phyloP scores from a whole-genome alignment of 768 basidiomycete genomes.

The Boletus pseudo-olivaceus region DNA sequence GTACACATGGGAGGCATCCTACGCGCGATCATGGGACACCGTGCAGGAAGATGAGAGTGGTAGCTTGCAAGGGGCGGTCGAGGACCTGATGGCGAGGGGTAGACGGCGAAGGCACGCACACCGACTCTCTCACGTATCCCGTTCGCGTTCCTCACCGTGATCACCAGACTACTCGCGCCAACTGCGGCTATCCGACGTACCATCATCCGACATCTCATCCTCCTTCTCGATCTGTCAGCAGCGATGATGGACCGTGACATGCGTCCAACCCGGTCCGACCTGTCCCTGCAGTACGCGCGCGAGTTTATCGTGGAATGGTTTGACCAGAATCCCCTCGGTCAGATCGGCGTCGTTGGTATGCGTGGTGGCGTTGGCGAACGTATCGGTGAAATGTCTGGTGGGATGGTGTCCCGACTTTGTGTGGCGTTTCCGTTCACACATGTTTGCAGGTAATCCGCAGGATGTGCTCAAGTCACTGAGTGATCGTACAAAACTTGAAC shows the following conservation, averaged over 20 bases:
- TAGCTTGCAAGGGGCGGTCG: slow-evolving; percentile 84
- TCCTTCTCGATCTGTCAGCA: slow-evolving; percentile 87
- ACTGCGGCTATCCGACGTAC: slow-evolving; percentile 85
- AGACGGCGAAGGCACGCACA: slow-evolving; percentile 69
- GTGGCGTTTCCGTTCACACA: slow-evolving; percentile 1
- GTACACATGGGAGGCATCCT: slow-evolving; percentile 96
- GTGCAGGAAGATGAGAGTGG: slow-evolving; percentile 96
- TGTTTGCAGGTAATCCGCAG: slow-evolving; percentile 79
- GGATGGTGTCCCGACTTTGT: slow-evolving; percentile 17
- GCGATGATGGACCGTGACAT: slow-evolving; percentile 96
- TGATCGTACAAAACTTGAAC: slow-evolving; percentile 85
- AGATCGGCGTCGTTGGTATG: slow-evolving; percentile 94
- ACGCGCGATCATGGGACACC: slow-evolving; percentile 93
- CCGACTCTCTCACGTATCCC: not conserved
- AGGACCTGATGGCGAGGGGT: slow-evolving; percentile 83
- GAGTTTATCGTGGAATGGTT: slow-evolving; percentile 97
- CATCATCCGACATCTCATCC: slow-evolving; percentile 92
- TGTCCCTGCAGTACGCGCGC: slow-evolving; percentile 85
- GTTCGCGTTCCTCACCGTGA: slow-evolving; percentile 4
- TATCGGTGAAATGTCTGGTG: slow-evolving; percentile 90
- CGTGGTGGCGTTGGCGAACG: slow-evolving; percentile 88
- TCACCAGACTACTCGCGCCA: slow-evolving; percentile 72
- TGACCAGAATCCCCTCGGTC: slow-evolving; percentile 97
- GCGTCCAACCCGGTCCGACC: slow-evolving; percentile 90
- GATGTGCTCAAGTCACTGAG: slow-evolving; percentile 86